Evolutionary conservation across 768 basidiomycete genomes (phyloP).

Genomic region (Termitomyces sp.): DNA sequence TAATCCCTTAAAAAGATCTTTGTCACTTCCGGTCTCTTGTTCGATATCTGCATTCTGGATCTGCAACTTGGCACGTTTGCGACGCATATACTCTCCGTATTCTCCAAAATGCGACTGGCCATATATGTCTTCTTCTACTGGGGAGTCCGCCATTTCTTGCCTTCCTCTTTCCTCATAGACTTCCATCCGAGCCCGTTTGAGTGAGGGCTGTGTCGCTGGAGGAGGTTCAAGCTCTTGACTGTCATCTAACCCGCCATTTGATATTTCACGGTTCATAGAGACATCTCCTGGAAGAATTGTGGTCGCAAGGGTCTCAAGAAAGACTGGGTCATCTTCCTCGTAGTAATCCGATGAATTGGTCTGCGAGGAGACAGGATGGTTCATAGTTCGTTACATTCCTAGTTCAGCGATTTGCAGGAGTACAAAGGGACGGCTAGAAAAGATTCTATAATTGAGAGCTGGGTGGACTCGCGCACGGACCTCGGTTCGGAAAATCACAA

Average conservation of each 20-base stretch:
- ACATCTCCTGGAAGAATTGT: slow-evolving; percentile 48
- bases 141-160: slow-evolving; percentile 13
- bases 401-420: not conserved
- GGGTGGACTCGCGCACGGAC: no score
- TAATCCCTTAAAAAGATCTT: slow-evolving; percentile 67
- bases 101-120: slow-evolving; percentile 79
- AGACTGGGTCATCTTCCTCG: slow-evolving; percentile 50
- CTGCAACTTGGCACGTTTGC: slow-evolving; percentile 89
- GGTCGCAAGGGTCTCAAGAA: slow-evolving; percentile 45
- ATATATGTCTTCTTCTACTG: slow-evolving; percentile 51
- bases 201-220: slow-evolving; percentile 36
- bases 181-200: slow-evolving; percentile 37
- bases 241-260: slow-evolving; percentile 15
- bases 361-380: slow-evolving; percentile 17
- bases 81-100: slow-evolving; percentile 84
- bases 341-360: slow-evolving; percentile 53
- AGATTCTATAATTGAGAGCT: not conserved
- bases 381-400: slow-evolving; percentile 11
- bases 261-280: not conserved
- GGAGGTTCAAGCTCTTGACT: slow-evolving; percentile 30
- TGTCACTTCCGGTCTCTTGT: slow-evolving; percentile 23
- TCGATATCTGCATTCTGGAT: slow-evolving; percentile 61
- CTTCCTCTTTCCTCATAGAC: slow-evolving; percentile 19
- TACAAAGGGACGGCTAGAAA: not conserved
- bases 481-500: not conserved